Base-by-base conservation (phyloP, 2,329 filamentous ascomycete species). In the Cadophora gregata region DNA sequence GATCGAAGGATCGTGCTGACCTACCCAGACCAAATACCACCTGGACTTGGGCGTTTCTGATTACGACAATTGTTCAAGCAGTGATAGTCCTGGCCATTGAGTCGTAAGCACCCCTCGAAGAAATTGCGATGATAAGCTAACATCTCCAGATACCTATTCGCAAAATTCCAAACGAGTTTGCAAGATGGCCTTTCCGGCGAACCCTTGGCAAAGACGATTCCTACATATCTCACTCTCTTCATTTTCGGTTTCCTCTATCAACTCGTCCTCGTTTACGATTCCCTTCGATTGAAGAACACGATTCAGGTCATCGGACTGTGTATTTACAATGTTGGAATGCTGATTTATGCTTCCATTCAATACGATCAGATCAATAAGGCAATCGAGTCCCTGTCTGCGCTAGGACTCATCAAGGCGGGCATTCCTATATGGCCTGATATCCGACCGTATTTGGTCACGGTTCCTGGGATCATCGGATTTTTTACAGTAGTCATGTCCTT, bases 271-370 rank as follows among this genome's bases (percentile, higher is more conserved):
- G 92, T 96, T 14, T 98, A 93, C 86, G 96, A 99, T 82, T 96
- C 95, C 19, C 84, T 99, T 66, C 90, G 93, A 70, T 84, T 95
- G 77, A 97, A 97, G 80, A 99, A 99, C 81, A 99, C 96, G 12
- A 99, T 99, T 83, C 96, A 99, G 79, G 86, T 98, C 78, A 98
- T 99, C 73, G 96, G 96, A 53, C 85, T 99, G 33, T 97, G 95
- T 80, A 82, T 96, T 66, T 96, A 96, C 81, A 98, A 99, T 79
- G 80, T 96, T 36, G 95, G 93, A 48, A 88, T 99, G 72, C 85
- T 98, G 76, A 88, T 98, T 70, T 99, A 99, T 77, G 93, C 95
- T 3, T 90, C 92, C 36, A 93, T 98, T 65, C 95, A 99, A 79
- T 91, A 94, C 74, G 91, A 96, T 72, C 94, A 98, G 80, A 96